Conservation (phyloP, 2,329 filamentous ascomycete species). For the Apiospora marii region DNA sequence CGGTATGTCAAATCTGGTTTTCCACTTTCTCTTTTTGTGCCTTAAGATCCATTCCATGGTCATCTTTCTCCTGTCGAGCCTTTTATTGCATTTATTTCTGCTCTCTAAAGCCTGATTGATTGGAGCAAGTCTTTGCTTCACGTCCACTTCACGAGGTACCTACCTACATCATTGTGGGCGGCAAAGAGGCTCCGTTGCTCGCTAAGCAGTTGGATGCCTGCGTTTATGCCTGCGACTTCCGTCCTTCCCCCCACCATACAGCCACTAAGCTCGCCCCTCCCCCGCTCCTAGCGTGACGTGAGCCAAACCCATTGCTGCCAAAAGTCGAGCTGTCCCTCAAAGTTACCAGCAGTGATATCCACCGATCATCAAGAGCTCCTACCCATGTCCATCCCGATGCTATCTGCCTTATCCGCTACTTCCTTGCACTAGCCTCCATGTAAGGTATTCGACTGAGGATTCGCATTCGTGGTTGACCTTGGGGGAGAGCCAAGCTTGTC, state of each 20-base stretch:
- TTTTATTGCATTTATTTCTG: not conserved
- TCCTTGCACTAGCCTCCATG: slow-evolving; percentile 16
- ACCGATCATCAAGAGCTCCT: slow-evolving; percentile 21
- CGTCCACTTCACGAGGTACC: not conserved
- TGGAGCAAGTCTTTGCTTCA: not conserved
- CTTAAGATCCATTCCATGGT: not conserved
- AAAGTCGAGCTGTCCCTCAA: slow-evolving; percentile 14
- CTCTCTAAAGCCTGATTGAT: not conserved
- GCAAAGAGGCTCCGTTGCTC: slow-evolving; percentile 4
- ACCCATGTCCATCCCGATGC: slow-evolving; percentile 21
- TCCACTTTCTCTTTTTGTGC: not conserved
- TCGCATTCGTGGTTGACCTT: slow-evolving; percentile 14
- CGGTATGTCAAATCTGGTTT: not conserved
- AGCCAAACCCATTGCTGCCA: slow-evolving; percentile 16
- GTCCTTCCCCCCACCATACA: not conserved
- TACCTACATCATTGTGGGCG: not conserved
- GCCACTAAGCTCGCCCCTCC: slow-evolving; percentile 19
- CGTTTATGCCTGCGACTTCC: not conserved
- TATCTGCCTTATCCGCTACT: slow-evolving; percentile 16
- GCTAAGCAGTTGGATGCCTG: slow-evolving; percentile 17
- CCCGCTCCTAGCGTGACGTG: slow-evolving; percentile 21
- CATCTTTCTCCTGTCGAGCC: not conserved
- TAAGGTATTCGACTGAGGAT: slow-evolving; percentile 12
- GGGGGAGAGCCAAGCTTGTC: slow-evolving; percentile 4
- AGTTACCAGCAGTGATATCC: slow-evolving; percentile 19